Conservation (phyloP, 441 rosid species). For the Bocquillonia castaneifolia region DNA sequence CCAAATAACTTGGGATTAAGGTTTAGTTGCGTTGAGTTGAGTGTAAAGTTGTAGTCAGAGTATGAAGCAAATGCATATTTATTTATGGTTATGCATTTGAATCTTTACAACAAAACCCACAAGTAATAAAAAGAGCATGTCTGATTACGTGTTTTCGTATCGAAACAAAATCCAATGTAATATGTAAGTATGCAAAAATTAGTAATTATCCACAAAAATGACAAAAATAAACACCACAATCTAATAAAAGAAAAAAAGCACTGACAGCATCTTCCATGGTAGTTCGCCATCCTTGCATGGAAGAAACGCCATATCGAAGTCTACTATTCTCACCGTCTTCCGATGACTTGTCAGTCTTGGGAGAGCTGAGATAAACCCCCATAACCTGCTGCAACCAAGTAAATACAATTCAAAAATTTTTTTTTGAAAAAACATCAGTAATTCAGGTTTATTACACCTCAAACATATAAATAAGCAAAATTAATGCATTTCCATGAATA, state of each 20-base stretch:
- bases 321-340: conserved; percentile 75
- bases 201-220: not conserved
- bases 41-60: no score
- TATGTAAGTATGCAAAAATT: no score
- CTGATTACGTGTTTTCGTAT: no score
- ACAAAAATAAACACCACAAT: not conserved
- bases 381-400: conserved; percentile 29
- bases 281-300: conserved; percentile 98
- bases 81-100: not conserved
- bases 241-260: conserved; percentile 8
- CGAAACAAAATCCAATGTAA: no score
- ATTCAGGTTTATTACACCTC: no score
- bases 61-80: no score
- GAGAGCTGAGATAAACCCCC: conserved; percentile 89
- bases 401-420: not conserved
- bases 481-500: no score
- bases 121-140: conserved; percentile 1
- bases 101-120: conserved; percentile 1
- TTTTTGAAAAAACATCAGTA: no score
- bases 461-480: no score
- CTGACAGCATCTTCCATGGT: conserved; percentile 97
- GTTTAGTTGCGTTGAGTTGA: no score
- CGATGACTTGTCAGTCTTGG: conserved; percentile 77
- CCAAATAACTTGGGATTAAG: no score
- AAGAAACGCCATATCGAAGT: conserved; percentile 76